These are phyloP conservation scores for Myotisia sp. DNA, from an alignment of 2,329 filamentous ascomycete genomes.

Conservation along the genomic window DNA sequence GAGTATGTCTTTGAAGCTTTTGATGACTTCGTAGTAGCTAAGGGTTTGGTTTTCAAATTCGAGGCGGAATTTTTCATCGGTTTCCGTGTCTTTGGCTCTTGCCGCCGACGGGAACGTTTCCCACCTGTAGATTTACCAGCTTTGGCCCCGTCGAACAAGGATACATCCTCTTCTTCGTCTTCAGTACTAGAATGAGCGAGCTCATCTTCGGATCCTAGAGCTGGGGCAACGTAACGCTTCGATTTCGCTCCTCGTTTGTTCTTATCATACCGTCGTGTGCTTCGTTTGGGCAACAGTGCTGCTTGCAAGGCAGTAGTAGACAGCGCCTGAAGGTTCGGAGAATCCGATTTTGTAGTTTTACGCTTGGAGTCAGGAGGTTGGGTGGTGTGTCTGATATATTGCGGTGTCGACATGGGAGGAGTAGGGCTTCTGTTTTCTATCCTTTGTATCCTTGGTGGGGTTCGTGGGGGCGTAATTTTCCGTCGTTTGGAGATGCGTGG, in stretches of 20 bases:
- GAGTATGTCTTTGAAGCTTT: conserved; percentile 6
- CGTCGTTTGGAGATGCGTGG: neutral
- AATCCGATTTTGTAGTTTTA: no score
- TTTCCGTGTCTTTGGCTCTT: conserved; percentile 11
- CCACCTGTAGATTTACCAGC: neutral
- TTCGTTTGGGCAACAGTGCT: neutral
- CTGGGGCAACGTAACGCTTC: conserved; percentile 1
- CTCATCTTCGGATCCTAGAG: conserved; percentile 2
- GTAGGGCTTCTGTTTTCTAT: no score
- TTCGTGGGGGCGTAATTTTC: neutral
- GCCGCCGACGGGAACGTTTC: conserved; percentile 6
- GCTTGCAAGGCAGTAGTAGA: conserved; percentile 3
- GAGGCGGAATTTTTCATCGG: conserved; percentile 8
- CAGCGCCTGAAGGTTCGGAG: no score
- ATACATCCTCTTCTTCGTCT: neutral
- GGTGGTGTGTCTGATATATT: neutral
- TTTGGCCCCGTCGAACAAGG: neutral
- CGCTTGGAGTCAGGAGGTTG: neutral
- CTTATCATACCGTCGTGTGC: neutral
- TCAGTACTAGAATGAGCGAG: conserved; percentile 1
- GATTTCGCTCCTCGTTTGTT: neutral
- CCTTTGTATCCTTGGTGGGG: neutral
- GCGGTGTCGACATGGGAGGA: conserved; percentile 2
- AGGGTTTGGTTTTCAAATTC: neutral
- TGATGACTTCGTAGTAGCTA: neutral